Percentiles rank a stretch among this genome's conserved stretches.
phyloP scores from a whole-genome alignment of 192 early-diverging fungal species.

The Coemansia sp. region DNA sequence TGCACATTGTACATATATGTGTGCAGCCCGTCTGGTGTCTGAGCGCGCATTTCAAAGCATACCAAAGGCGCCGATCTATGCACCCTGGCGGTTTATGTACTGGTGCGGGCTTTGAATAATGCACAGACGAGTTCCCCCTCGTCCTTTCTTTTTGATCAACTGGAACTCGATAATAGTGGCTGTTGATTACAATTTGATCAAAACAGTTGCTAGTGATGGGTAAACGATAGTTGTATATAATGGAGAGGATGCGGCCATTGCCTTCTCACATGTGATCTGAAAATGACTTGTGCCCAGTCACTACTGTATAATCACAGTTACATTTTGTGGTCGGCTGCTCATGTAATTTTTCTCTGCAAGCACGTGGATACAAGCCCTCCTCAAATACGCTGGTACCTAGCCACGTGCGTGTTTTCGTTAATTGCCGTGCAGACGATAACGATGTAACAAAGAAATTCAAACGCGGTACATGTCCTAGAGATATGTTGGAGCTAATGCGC shows the following conservation, averaged over 20 bases:
- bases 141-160: not conserved
- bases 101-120: not conserved
- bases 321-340: not conserved
- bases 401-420: not conserved
- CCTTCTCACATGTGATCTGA: not conserved
- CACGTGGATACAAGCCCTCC: not conserved
- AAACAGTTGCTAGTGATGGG: no score
- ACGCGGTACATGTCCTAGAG: not conserved
- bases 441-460: not conserved
- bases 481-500: not conserved
- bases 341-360: not conserved
- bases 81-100: not conserved
- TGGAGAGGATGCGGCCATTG: no score
- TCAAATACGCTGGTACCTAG: not conserved
- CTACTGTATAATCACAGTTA: not conserved
- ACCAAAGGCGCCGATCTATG: not conserved
- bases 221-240: no score
- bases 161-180: no score
- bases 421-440: not conserved
- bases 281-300: not conserved
- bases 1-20: not conserved
- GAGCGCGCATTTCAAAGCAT: not conserved
- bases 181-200: no score
- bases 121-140: not conserved
- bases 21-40: not conserved